phyloP scores from a whole-genome alignment of 495 filamentous ascomycete genomes.

The Penicillium samsonianum region DNA sequence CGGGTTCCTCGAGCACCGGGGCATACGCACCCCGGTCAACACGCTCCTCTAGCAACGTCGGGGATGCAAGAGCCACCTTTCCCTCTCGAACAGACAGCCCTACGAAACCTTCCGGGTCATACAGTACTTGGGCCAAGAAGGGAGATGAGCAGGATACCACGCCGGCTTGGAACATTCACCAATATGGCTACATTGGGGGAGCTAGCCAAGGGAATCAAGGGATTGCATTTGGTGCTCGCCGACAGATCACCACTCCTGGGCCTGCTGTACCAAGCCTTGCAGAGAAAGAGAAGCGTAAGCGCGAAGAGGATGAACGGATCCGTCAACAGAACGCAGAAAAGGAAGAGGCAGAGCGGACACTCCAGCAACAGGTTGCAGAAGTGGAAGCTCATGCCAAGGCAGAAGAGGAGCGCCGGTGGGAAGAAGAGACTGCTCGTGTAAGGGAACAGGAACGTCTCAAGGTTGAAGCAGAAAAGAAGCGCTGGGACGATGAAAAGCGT shows the following conservation, averaged over 20 bases:
- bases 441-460: conserved; percentile 68
- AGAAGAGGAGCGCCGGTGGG: conserved; percentile 78
- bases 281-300: conserved; percentile 63
- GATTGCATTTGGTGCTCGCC: conserved; percentile 83
- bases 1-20: conserved; percentile 55
- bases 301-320: conserved; percentile 63
- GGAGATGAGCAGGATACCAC: conserved; percentile 75
- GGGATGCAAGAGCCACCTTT: conserved; percentile 58
- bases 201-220: conserved; percentile 95
- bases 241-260: conserved; percentile 85
- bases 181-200: conserved; percentile 98
- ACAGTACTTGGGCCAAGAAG: conserved; percentile 90
- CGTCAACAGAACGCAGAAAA: conserved; percentile 47
- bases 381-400: conserved; percentile 60
- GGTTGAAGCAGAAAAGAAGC: conserved; percentile 73
- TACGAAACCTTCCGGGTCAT: conserved; percentile 56
- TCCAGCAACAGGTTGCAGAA: conserved; percentile 67
- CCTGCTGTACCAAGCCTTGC: conserved; percentile 76
- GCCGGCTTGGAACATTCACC: conserved; percentile 98
- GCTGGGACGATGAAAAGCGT: conserved; percentile 83
- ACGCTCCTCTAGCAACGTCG: conserved; percentile 68
- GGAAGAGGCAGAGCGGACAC: conserved; percentile 66
- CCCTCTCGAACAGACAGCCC: conserved; percentile 61
- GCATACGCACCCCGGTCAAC: conserved; percentile 39
- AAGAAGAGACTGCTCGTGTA: conserved; percentile 69